phyloP scores from a whole-genome alignment of 192 early-diverging fungal genomes.

The Rhizophagus clarus region DNA sequence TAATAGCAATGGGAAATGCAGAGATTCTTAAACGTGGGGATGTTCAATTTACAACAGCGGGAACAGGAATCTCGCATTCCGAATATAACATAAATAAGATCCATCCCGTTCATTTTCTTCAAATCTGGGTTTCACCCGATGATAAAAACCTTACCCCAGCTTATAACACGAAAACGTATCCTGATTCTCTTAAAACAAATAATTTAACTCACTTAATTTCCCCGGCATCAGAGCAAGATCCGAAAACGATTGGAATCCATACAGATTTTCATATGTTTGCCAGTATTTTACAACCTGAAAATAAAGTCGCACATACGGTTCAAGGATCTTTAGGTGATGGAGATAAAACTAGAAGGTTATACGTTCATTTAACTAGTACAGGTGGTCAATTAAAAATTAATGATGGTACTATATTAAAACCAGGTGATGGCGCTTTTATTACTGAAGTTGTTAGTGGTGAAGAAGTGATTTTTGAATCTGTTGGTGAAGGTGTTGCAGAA shows the following conservation, averaged over 20 bases:
- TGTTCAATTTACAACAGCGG: constrained; percentile 49
- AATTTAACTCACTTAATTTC: constrained; percentile 14
- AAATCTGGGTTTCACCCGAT: constrained; percentile 38
- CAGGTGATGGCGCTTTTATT: constrained; percentile 36
- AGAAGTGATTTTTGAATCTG: constrained; percentile 23
- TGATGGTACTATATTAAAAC: constrained; percentile 7
- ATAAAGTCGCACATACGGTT: constrained; percentile 16
- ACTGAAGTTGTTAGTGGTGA: constrained; percentile 28
- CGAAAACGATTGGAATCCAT: no score
- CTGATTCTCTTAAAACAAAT: constrained; percentile 24
- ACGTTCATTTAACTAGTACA: constrained; percentile 27
- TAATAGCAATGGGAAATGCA: constrained; percentile 47
- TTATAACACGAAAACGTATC: constrained; percentile 33
- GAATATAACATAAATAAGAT: constrained; percentile 38
- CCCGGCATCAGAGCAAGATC: not conserved
- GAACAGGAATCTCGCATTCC: constrained; percentile 46
- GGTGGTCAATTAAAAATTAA: constrained; percentile 11
- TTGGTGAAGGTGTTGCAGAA: constrained; percentile 26
- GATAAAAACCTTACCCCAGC: not conserved
- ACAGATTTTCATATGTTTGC: constrained; percentile 36
- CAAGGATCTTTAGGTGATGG: not conserved
- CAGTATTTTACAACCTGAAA: constrained; percentile 22
- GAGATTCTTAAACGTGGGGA: no score
- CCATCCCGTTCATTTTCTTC: no score
- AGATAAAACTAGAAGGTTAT: constrained; percentile 14